Base-by-base conservation (phyloP, 371 early-diverging fungal species). In the Apophysomyces ossiformis region DNA sequence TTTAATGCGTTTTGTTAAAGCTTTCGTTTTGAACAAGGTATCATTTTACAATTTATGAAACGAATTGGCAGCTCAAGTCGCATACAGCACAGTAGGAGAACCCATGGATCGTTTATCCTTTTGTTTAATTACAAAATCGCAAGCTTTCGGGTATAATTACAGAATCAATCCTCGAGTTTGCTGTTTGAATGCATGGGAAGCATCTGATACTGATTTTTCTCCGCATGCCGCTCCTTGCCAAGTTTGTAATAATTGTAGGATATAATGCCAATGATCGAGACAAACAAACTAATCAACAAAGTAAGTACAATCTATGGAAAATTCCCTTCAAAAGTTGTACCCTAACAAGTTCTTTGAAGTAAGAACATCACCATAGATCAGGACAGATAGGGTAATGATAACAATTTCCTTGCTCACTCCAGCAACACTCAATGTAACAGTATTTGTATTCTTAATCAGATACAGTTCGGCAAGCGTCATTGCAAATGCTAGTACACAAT, bases 381-480 rank as follows among this genome's bases (percentile, higher is more conserved):
- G 21, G 32, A 85, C 84, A n/a, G 85, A 85, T 13, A 85, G 64
- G 9, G 78, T 69, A 54, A 87, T 87, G 26, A 87, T 72, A 1
- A 87, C 76, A 56, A 85, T 79, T 58, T 87, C 90, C 68, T 95
- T 96, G 64, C 89, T 83, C 62, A 96, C 94, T 4, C 96, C 96
- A 4, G 93, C 94, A 4, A 97, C 90, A 26, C 94, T 92, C 44
- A 97, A 74, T 0, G 96, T 94, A 4, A 97, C 87, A 0, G 93
- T 94, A 11, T 90, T 90, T 1, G 96, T 96, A 39, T 79, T 85
- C 63, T 90, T 84, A 59, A 96, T 94, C 46, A 96, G 76, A 62
- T 86, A 78, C 68, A 91, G 91, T 71, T 97, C 97, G 12, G 91
- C 82, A 11, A 92, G 74, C 0, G 93, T 90, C 95, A 96, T 93